phyloP scores from a whole-genome alignment of 768 basidiomycete genomes.

The Scleroderma bovista region DNA sequence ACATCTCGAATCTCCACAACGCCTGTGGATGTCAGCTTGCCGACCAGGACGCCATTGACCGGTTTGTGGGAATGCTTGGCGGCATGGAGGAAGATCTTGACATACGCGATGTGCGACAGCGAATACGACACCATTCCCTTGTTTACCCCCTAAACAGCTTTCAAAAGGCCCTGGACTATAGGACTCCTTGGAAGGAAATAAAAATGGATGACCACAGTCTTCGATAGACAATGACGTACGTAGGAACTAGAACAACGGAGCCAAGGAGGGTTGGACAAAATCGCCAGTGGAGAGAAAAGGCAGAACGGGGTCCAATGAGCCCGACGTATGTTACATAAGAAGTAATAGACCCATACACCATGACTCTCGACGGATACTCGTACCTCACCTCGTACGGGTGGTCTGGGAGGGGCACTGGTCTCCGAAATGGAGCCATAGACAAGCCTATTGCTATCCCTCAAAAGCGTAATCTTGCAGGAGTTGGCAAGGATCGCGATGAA shows the following conservation, averaged over 20 bases:
- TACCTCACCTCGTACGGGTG: slow-evolving; percentile 83
- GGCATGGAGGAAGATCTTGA: slow-evolving; percentile 73
- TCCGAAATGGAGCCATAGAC: slow-evolving; percentile 76
- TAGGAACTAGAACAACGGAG: too few relatives aligned
- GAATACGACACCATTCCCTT: slow-evolving; percentile 45
- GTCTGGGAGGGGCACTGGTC: slow-evolving; percentile 78
- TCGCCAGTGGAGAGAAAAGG: too few relatives aligned
- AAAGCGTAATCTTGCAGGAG: slow-evolving; percentile 79
- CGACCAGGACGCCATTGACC: slow-evolving; percentile 78
- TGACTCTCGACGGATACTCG: slow-evolving; percentile 63
- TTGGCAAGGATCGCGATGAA: slow-evolving; percentile 92
- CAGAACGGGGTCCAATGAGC: too few relatives aligned
- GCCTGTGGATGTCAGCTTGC: slow-evolving; percentile 33
- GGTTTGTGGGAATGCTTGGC: slow-evolving; percentile 71
- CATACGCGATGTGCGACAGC: slow-evolving; percentile 56
- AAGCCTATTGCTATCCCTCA: slow-evolving; percentile 74
- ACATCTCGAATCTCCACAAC: slow-evolving; percentile 54
- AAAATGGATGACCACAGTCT: too few relatives aligned
- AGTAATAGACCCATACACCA: slow-evolving; percentile 20
- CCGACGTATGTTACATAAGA: too few relatives aligned
- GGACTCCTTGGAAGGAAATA: too few relatives aligned
- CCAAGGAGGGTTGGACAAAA: too few relatives aligned
- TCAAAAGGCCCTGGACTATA: too few relatives aligned
- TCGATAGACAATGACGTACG: too few relatives aligned
- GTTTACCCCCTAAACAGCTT: too few relatives aligned